Conservation (phyloP, 768 basidiomycete genomes). For the Psilocybe tampanensis region DNA sequence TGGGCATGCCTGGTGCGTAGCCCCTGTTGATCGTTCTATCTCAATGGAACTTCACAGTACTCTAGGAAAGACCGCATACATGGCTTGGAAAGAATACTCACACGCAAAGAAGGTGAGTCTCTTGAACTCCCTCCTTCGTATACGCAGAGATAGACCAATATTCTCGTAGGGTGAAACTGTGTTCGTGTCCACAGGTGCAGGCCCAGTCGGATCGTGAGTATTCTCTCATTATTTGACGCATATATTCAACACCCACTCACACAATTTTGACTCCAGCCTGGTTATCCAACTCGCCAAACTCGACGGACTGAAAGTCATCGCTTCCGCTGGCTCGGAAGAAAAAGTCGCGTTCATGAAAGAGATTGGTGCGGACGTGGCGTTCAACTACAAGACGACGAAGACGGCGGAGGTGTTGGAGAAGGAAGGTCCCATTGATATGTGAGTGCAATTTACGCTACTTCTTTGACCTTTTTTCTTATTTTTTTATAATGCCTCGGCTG, state of each 20-base stretch:
- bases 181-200: constrained; percentile 44
- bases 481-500: no score
- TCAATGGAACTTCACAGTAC: not conserved
- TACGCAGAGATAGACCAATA: not conserved
- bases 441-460: no score
- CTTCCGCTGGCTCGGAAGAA: constrained; percentile 71
- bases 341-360: constrained; percentile 65
- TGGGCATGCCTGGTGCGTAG: constrained; percentile 56
- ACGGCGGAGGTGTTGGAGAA: constrained; percentile 52
- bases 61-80: constrained; percentile 40
- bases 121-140: not conserved
- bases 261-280: constrained; percentile 29
- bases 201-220: constrained; percentile 66
- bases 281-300: constrained; percentile 54
- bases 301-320: constrained; percentile 67
- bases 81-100: constrained; percentile 43
- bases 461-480: no score
- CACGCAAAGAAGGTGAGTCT: constrained; percentile 37
- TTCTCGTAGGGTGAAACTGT: constrained; percentile 39
- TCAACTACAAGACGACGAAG: constrained; percentile 71
- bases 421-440: constrained; percentile 56
- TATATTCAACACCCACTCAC: not conserved
- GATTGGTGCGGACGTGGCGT: constrained; percentile 69
- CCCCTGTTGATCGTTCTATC: no score
- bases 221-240: not conserved